These are phyloP conservation scores for Xylariales sp. DNA, from an alignment of 2,329 filamentous ascomycete genomes.

Conservation along the genomic window DNA sequence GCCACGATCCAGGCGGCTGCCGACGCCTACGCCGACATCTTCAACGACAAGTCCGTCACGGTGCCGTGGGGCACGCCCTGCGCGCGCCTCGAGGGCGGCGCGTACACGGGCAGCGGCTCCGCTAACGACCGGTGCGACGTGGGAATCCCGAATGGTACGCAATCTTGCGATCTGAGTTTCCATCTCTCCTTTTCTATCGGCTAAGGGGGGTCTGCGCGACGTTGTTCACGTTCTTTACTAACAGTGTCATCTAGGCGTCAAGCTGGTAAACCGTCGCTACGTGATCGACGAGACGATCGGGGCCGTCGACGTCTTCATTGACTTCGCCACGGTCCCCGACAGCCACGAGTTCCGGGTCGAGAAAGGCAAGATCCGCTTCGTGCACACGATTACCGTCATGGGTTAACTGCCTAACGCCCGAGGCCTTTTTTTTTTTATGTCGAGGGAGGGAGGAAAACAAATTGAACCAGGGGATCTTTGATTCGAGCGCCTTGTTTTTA, in stretches of 20 bases:
- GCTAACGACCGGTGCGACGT: conserved; percentile 50
- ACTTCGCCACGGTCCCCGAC: conserved; percentile 49
- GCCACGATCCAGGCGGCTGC: conserved; percentile 52
- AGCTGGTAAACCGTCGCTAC: conserved; percentile 46
- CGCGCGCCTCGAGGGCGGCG: conserved; percentile 53
- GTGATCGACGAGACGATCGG: conserved; percentile 49
- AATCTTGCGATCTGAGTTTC: too few species aligned
- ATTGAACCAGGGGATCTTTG: neutral
- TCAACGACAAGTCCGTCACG: conserved; percentile 51
- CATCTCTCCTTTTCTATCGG: neutral
- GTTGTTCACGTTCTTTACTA: neutral
- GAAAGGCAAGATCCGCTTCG: conserved; percentile 49
- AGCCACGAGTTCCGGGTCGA: conserved; percentile 53
- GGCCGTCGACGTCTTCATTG: conserved; percentile 49
- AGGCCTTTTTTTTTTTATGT: too few species aligned
- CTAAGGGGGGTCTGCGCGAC: neutral
- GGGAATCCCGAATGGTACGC: conserved; percentile 51
- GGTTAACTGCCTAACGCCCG: conserved; percentile 4
- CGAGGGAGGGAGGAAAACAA: neutral
- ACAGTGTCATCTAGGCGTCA: conserved; percentile 40
- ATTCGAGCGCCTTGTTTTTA: neutral
- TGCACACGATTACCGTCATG: conserved; percentile 52
- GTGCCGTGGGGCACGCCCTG: conserved; percentile 55
- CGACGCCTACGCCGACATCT: conserved; percentile 54
- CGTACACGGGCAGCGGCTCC: conserved; percentile 50